These are phyloP conservation scores for Pelargonium hybrid DNA, from an alignment of 441 rosid species.

Conservation along the genomic window DNA sequence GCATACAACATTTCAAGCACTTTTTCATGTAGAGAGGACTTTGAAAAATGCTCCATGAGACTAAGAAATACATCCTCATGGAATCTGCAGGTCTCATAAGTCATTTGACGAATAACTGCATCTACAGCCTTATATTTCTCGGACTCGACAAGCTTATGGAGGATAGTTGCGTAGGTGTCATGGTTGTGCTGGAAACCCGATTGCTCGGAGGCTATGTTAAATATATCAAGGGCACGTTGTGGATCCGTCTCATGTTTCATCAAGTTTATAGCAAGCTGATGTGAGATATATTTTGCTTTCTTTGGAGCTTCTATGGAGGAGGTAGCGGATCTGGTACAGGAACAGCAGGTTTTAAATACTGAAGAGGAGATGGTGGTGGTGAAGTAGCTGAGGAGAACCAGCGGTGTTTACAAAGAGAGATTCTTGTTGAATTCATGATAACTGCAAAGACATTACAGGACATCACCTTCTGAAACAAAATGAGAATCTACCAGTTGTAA, in stretches of 20 bases:
- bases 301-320: conserved; percentile 15
- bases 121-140: conserved; percentile 70
- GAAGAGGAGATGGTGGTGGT: conserved; percentile 33
- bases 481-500: too few relatives aligned
- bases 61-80: conserved; percentile 66
- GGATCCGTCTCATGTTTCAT: conserved; percentile 65
- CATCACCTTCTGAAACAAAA: background rate
- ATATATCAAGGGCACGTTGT: conserved; percentile 51
- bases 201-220: conserved; percentile 55
- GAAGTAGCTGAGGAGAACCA: conserved; percentile 27
- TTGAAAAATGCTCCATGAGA: conserved; percentile 65
- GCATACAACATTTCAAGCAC: conserved; percentile 62
- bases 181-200: conserved; percentile 71
- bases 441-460: background rate
- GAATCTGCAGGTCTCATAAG: conserved; percentile 66
- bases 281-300: conserved; percentile 47
- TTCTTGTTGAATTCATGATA: background rate
- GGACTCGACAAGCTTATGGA: conserved; percentile 55
- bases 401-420: background rate
- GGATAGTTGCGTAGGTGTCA: conserved; percentile 58
- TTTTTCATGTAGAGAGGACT: conserved; percentile 35
- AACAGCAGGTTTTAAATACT: conserved; percentile 15
- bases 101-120: conserved; percentile 62
- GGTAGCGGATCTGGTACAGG: conserved; percentile 28
- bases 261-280: conserved; percentile 45